Evolutionary conservation across 2,329 filamentous ascomycete genomes (phyloP).

Genomic region (Ophiostoma populinum): DNA sequence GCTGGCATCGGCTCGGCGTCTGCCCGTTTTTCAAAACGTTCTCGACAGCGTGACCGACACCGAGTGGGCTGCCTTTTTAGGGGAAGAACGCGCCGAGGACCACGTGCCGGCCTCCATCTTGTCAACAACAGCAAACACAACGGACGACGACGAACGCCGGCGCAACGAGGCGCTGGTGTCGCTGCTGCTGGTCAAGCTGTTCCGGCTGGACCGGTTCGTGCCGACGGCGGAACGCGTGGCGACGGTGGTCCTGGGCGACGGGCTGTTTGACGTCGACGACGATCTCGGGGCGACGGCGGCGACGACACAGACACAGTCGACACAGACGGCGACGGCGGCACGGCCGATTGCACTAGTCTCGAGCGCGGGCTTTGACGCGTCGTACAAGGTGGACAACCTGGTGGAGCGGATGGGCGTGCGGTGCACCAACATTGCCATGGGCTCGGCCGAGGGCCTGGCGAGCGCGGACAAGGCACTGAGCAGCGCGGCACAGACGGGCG

Average conservation of each 20-base stretch:
- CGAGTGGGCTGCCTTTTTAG: conserved; percentile 69
- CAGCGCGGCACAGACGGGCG: conserved; percentile 78
- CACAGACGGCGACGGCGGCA: conserved; percentile 70
- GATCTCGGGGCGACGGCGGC: conserved; percentile 74
- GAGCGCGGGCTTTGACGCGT: conserved; percentile 91
- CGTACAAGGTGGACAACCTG: conserved; percentile 94
- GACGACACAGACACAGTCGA: conserved; percentile 66
- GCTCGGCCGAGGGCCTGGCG: conserved; percentile 82
- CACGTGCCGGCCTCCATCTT: conserved; percentile 65
- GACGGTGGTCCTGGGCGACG: conserved; percentile 63
- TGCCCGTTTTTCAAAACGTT: conserved; percentile 56
- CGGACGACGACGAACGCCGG: background rate
- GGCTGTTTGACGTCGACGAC: conserved; percentile 67
- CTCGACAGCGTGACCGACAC: conserved; percentile 43
- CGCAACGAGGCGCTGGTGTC: conserved; percentile 66
- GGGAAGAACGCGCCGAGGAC: conserved; percentile 73
- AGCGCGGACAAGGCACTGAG: conserved; percentile 91
- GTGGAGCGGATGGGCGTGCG: conserved; percentile 68
- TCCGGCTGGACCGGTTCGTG: conserved; percentile 88
- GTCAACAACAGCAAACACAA: no score
- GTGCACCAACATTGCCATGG: conserved; percentile 98
- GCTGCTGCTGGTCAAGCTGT: conserved; percentile 83
- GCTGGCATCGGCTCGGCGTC: conserved; percentile 48
- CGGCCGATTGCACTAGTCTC: conserved; percentile 85
- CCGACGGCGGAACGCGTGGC: conserved; percentile 88